Evolutionary conservation across 139 green algal species (phyloP).

Genomic region (Trebouxia sp.): DNA sequence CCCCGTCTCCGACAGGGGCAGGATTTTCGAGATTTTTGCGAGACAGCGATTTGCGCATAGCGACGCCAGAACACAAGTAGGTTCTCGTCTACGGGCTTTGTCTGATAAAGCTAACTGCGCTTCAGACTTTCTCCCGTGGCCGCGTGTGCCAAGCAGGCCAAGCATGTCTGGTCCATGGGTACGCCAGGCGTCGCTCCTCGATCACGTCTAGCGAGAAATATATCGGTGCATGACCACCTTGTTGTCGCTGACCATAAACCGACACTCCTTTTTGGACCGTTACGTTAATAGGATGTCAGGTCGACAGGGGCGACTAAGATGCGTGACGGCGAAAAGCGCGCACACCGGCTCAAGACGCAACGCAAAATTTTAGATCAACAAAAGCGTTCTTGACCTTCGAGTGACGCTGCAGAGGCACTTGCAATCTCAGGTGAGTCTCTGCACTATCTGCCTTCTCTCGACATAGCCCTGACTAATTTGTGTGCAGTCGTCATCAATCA

Average conservation of each 20-base stretch:
- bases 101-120: not conserved
- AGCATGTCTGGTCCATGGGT: not conserved
- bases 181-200: not conserved
- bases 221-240: not conserved
- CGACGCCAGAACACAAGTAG: too few species aligned
- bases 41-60: not conserved
- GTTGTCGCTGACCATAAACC: too few species aligned
- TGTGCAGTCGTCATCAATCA: not conserved
- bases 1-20: not conserved
- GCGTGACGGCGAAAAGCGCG: not conserved
- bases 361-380: too few species aligned
- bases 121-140: not conserved
- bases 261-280: not conserved
- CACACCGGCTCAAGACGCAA: not conserved
- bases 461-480: not conserved
- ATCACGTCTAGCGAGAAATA: not conserved
- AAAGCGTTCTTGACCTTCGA: too few species aligned
- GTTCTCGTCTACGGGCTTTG: too few species aligned
- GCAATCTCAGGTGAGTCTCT: too few species aligned
- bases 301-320: not conserved
- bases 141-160: not conserved
- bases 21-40: conserved; percentile 3
- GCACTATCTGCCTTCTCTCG: not conserved
- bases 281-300: not conserved
- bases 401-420: too few species aligned